Conservation (phyloP, 2,329 filamentous ascomycete species). For the Monosporascus sp. region DNA sequence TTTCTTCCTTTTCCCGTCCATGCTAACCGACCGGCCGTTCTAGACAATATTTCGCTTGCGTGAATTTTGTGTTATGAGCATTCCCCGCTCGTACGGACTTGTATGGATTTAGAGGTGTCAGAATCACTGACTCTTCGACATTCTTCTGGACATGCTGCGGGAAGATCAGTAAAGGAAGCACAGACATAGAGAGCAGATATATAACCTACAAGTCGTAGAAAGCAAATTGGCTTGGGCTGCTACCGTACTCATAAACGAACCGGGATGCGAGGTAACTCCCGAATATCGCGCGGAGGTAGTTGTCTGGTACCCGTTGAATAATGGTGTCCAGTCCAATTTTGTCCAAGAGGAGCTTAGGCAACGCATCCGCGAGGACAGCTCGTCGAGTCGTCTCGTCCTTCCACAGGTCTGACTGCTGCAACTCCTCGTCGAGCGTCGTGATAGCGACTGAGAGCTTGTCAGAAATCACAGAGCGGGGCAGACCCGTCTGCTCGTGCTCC, state of each 20-base stretch:
- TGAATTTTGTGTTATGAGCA: too few relatives aligned
- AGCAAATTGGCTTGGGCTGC: slow-evolving; percentile 88
- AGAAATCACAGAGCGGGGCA: slow-evolving; percentile 78
- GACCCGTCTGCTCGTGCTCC: slow-evolving; percentile 78
- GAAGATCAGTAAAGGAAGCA: slow-evolving; percentile 24
- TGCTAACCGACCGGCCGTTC: neutral
- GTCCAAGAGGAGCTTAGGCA: slow-evolving; percentile 76
- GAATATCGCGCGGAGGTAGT: slow-evolving; percentile 91
- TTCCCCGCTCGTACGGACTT: neutral
- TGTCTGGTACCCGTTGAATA: slow-evolving; percentile 79
- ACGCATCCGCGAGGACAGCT: slow-evolving; percentile 75
- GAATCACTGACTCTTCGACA: slow-evolving; percentile 41
- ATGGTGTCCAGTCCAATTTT: slow-evolving; percentile 91
- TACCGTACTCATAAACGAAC: slow-evolving; percentile 94
- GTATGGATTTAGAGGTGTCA: neutral
- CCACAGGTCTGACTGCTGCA: slow-evolving; percentile 92
- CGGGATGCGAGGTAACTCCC: slow-evolving; percentile 91
- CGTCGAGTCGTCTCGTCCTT: slow-evolving; percentile 71
- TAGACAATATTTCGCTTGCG: neutral
- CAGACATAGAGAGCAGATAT: neutral
- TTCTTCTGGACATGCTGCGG: slow-evolving; percentile 59
- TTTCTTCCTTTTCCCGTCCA: neutral
- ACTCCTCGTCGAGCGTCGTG: slow-evolving; percentile 92
- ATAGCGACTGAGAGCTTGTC: slow-evolving; percentile 90
- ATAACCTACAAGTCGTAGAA: slow-evolving; percentile 92